Evolutionary conservation across 208 protist species (phyloP), one percentile per base, ranked within the genome.

Genomic region (Trypanosoma caninum): DNA sequence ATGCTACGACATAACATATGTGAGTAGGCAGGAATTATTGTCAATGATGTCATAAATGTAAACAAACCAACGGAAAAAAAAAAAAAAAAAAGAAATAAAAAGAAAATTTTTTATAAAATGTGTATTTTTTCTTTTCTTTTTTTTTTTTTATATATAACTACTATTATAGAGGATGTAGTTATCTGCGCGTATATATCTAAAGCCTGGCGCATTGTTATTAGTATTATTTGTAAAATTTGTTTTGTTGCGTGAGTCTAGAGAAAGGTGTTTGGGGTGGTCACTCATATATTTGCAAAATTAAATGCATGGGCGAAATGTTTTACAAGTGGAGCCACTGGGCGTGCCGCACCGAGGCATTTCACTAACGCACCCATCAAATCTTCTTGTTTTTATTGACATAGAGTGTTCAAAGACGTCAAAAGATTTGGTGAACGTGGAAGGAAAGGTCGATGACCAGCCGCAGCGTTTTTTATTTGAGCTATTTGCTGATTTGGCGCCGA

Each of bases 1-100:
- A 66, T 68, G 65, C 25, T 76, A 80, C 66, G 73, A 80, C 40
- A 65, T 72, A 22, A 65, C 68, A 14, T 16, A 68, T 35, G 58
- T 67, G 54, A 68, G 48, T 65, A 56, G 61, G 16, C 37, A 65
- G 25, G 59, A 68, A n/a, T 44, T 69, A 22, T 34, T 68, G 37
- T 37, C 60, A 23, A n/a, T 7, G 13, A 61, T 56, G 45, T 22
- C 40, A 22, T 20, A 50, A 48, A 60, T 67, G 64, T 72, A 70
- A 47, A 59, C 57, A 34, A 23, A 28, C 38, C 23, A 35, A 46
- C 20, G 27, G 30, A 50, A 40, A 53, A 41, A 27, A 44, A 44
- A 20, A 50, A 50, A 27, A 50, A 50, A 45, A 45, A 6, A 45
- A n/a, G 20, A 45, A 45, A 45, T 7, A 13, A 7, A 7, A 50